Percentiles rank a stretch among this genome's conserved stretches.
These are phyloP conservation scores for Trichosporon sp. DNA, from an alignment of 1,284 basidiomycete genomes.

Conservation along the genomic window DNA sequence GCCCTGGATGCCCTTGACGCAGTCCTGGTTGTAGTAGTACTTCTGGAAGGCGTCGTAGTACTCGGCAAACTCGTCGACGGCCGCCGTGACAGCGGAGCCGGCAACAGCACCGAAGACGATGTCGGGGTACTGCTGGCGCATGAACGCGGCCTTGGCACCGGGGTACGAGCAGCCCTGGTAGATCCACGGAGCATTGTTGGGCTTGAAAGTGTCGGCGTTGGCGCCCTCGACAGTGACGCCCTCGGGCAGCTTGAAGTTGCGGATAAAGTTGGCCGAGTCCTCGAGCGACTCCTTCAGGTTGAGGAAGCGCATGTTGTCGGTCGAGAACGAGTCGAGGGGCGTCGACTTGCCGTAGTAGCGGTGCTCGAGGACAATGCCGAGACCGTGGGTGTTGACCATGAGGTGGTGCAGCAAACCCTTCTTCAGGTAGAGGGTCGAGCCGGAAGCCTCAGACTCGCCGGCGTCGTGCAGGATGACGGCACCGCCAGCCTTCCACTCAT, in stretches of 20 bases:
- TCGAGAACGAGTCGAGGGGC: constrained; percentile 68
- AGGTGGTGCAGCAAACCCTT: constrained; percentile 82
- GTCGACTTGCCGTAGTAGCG: constrained; percentile 72
- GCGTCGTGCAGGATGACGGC: constrained; percentile 82
- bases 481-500: constrained; percentile 73
- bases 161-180: constrained; percentile 86
- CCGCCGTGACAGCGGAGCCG: constrained; percentile 66
- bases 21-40: constrained; percentile 72
- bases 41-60: constrained; percentile 84
- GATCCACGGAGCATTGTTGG: constrained; percentile 75
- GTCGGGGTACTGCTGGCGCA: constrained; percentile 73
- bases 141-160: constrained; percentile 92
- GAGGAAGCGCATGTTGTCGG: constrained; percentile 78
- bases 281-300: constrained; percentile 85
- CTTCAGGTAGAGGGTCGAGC: constrained; percentile 53
- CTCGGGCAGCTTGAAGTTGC: constrained; percentile 68
- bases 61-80: constrained; percentile 61
- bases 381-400: constrained; percentile 75
- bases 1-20: constrained; percentile 69
- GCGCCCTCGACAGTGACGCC: constrained; percentile 62
- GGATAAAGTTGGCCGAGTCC: constrained; percentile 88
- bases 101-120: constrained; percentile 92
- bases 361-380: constrained; percentile 87
- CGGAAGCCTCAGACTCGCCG: constrained; percentile 67
- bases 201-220: constrained; percentile 60